Evolutionary conservation across 2,329 filamentous ascomycete genomes (phyloP), one percentile per base, ranked within the genome.

Genomic region (Ascochyta rabiei): DNA sequence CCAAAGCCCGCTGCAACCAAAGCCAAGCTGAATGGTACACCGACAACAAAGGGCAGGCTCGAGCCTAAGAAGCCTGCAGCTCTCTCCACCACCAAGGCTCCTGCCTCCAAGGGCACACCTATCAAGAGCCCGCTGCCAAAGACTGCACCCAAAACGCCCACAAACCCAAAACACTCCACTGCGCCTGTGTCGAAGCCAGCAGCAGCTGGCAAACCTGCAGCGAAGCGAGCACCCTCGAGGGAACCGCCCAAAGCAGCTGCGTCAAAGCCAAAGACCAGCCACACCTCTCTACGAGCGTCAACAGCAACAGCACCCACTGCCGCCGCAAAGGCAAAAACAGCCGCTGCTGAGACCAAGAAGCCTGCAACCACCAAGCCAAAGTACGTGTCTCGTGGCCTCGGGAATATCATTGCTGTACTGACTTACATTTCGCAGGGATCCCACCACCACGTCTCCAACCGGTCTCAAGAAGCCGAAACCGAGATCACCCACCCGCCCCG

Each of bases 401-500:
- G 30, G 4, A 26, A 28, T 12, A 30, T 10, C 4, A 30, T 15
- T 15, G 2, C 5, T 2, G 9, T 19, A 19, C 42, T 46, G 21
- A 47, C 12, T 15, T 10, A 33, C 6, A 3, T 19, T 8, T 23
- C 6, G 21, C 28, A 56, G 60, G n/a, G 64, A 64, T 16, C 50
- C 62, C 13, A 35, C 47, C 24, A 53, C 63, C 2, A 66, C 61
- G 56, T 66, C 57, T n/a, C 56, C 71, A 34, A 61, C 63, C 13
- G 67, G 65, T 10, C 71, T 76, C 61, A 71, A 70, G 51, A 78
- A 77, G 62, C 73, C 75, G 19, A 66, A 61, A 42, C 71, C 72
- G 26, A 76, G 85, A 72, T 90, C 89, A 10, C 87, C 87, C 2
- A 91, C 89, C 2, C 84, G 86, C 50, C 88, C 88, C 9, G 79